Evolutionary conservation across 148 eudicot genomes (phyloP).

Genomic region (Fagopyrum homotropicum): DNA sequence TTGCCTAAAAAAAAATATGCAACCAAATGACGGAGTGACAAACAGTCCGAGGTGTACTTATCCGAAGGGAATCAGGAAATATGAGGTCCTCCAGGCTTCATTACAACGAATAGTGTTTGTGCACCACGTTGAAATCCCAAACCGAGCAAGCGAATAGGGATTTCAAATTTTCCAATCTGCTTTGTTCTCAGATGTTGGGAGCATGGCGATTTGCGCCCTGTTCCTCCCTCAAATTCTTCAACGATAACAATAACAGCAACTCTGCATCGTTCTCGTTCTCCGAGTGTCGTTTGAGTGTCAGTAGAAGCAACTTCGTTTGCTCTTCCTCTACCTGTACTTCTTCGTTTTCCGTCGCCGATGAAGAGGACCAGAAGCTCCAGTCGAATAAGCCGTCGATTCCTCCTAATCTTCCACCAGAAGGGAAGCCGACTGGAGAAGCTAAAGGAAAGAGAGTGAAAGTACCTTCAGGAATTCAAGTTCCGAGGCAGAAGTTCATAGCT

Average conservation of each 20-base stretch:
- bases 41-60: neutral
- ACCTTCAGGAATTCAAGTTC: constrained; percentile 46
- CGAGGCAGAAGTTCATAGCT: constrained; percentile 59
- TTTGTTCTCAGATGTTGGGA: constrained; percentile 8
- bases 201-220: constrained; percentile 2
- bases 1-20: no score
- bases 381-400: neutral
- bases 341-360: constrained; percentile 5
- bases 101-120: neutral
- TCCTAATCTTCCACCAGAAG: neutral
- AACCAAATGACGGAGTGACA: no score
- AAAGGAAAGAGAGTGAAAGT: neutral
- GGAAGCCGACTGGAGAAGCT: neutral
- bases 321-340: neutral
- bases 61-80: neutral
- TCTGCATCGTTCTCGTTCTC: neutral
- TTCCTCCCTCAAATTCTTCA: neutral
- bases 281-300: neutral
- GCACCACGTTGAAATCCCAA: neutral
- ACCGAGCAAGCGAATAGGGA: neutral
- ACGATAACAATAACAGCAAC: neutral
- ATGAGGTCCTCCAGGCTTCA: neutral
- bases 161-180: neutral
- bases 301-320: neutral
- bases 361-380: constrained; percentile 1